A percentile compares a stretch with the other conserved stretches of the same genome.
Evolutionary conservation across 768 basidiomycete genomes (phyloP).

Genomic region (Coprinopsis cinerea): DNA sequence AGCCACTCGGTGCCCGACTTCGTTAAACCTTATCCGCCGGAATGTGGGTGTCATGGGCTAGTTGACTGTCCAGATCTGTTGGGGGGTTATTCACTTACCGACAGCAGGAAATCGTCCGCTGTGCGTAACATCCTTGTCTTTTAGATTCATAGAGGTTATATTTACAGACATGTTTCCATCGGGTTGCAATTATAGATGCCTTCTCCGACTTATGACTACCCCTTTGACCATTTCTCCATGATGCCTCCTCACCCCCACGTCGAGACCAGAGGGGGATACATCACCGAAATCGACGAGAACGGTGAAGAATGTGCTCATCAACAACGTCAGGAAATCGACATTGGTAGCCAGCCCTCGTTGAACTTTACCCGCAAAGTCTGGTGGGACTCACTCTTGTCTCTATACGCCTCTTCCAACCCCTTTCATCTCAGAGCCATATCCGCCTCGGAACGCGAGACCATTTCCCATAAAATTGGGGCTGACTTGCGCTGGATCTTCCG

Average conservation of each 20-base stretch:
- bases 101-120: conserved; percentile 14
- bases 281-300: conserved; percentile 26
- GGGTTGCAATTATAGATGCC: conserved; percentile 10
- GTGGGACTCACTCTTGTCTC: conserved; percentile 66
- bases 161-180: not conserved
- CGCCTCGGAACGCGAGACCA: conserved; percentile 38
- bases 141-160: conserved; percentile 2
- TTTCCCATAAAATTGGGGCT: conserved; percentile 38
- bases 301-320: conserved; percentile 17
- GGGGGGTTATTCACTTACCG: conserved; percentile 14
- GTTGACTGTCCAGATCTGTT: conserved; percentile 22
- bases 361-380: conserved; percentile 67
- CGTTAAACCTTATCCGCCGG: conserved; percentile 16
- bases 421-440: conserved; percentile 28
- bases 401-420: conserved; percentile 42
- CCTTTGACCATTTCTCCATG: conserved; percentile 16
- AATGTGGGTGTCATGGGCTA: conserved; percentile 26
- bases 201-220: conserved; percentile 15
- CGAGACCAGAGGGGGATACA: conserved; percentile 15
- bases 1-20: conserved; percentile 11
- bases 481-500: conserved; percentile 65
- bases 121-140: conserved; percentile 14
- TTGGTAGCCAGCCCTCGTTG: conserved; percentile 55
- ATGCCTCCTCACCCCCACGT: conserved; percentile 16
- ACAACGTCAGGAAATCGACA: conserved; percentile 20